Percentiles rank a stretch among this genome's conserved stretches.
Conservation (phyloP, 1,139 yeast species). For the Candida smagusa region DNA sequence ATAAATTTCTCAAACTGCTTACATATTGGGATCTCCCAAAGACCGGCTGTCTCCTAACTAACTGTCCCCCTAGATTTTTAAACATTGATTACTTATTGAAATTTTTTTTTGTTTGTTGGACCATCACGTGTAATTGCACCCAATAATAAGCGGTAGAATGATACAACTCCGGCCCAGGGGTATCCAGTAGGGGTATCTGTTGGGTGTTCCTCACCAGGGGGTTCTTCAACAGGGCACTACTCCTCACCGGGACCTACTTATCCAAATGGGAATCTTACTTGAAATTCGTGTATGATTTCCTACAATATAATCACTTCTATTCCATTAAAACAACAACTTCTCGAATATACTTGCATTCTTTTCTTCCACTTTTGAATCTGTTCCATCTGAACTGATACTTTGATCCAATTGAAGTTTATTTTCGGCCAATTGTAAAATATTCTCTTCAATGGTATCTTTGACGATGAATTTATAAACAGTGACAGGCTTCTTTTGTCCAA, state of each 20-base stretch:
- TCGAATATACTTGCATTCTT: slow-evolving; percentile 54
- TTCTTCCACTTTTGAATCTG: slow-evolving; percentile 46
- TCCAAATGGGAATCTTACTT: background rate
- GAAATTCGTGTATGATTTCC: no score
- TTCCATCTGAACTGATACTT: slow-evolving; percentile 53
- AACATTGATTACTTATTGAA: background rate
- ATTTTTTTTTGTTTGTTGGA: background rate
- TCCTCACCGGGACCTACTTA: background rate
- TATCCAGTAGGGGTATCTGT: background rate
- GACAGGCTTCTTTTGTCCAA: slow-evolving; percentile 91
- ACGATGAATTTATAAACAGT: slow-evolving; percentile 75
- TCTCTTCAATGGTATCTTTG: slow-evolving; percentile 80
- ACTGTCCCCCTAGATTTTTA: background rate
- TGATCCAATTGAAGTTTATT: slow-evolving; percentile 86
- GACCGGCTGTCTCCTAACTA: background rate
- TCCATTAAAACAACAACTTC: slow-evolving; percentile 30
- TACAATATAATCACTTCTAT: slow-evolving; percentile 4
- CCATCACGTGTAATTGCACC: slow-evolving; percentile 1
- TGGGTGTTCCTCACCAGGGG: background rate
- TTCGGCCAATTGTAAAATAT: slow-evolving; percentile 79
- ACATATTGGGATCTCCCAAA: background rate
- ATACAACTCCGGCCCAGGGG: background rate
- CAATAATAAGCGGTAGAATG: background rate
- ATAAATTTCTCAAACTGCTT: slow-evolving; percentile 20
- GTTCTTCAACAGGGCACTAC: background rate